Conservation (phyloP, 2,329 filamentous ascomycete species). For the Purpureocillium takamizusanense region DNA sequence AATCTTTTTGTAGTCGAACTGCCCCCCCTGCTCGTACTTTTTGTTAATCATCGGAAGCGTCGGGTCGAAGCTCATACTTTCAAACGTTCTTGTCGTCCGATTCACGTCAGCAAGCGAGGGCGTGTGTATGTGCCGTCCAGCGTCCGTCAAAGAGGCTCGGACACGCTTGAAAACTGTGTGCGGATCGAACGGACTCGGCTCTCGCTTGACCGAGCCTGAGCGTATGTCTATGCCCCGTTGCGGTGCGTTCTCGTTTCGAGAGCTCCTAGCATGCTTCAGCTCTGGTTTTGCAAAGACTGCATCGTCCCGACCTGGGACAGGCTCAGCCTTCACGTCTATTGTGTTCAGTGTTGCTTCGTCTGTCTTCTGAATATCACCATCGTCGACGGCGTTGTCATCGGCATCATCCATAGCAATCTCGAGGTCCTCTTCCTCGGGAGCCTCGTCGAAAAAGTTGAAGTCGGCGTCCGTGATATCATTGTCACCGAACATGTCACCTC, state of each 20-base stretch:
- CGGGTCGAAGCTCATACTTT: slow-evolving; percentile 45
- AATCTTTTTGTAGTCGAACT: slow-evolving; percentile 36
- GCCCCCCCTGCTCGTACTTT: slow-evolving; percentile 49
- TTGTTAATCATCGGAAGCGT: slow-evolving; percentile 44
- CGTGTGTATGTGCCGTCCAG: slow-evolving; percentile 10
- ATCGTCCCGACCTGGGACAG: slow-evolving; percentile 14
- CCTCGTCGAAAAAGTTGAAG: slow-evolving; percentile 74
- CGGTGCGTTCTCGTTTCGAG: slow-evolving; percentile 31
- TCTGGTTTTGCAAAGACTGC: slow-evolving; percentile 50
- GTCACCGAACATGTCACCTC: slow-evolving; percentile 63
- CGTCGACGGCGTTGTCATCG: slow-evolving; percentile 6
- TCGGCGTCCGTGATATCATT: slow-evolving; percentile 72
- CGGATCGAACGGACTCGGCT: slow-evolving; percentile 48
- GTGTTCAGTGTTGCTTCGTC: background rate
- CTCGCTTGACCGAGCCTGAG: slow-evolving; percentile 33
- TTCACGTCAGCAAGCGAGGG: slow-evolving; percentile 1
- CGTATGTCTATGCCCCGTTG: slow-evolving; percentile 20
- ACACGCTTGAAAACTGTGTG: slow-evolving; percentile 51
- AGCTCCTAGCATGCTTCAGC: slow-evolving; percentile 48
- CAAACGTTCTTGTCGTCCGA: slow-evolving; percentile 39
- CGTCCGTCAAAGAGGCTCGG: slow-evolving; percentile 31
- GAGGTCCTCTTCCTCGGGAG: slow-evolving; percentile 32
- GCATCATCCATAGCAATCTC: slow-evolving; percentile 20
- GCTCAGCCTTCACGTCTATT: slow-evolving; percentile 3
- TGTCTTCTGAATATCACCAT: background rate